Conservation (phyloP, 768 basidiomycete species). For the Boletus subcaerulescens region DNA sequence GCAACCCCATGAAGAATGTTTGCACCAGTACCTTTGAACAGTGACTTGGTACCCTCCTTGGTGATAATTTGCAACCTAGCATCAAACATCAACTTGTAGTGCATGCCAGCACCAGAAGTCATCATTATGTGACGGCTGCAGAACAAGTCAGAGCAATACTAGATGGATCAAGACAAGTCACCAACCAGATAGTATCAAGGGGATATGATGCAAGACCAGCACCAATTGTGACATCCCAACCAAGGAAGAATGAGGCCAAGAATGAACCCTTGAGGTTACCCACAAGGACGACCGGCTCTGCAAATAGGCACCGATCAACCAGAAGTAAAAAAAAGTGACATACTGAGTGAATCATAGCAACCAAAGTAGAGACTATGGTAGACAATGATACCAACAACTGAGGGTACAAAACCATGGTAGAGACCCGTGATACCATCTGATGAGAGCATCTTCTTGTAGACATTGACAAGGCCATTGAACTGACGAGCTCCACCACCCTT, state of each 20-base stretch:
- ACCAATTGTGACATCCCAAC: conserved; percentile 99
- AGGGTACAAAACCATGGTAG: conserved; percentile 99
- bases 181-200: conserved; percentile 83
- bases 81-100: conserved; percentile 99
- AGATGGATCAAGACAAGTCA: background rate
- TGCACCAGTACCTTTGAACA: conserved; percentile 99
- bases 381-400: conserved; percentile 98
- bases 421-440: conserved; percentile 98
- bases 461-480: conserved; percentile 98
- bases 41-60: conserved; percentile 93
- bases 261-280: conserved; percentile 95
- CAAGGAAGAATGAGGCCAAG: conserved; percentile 94
- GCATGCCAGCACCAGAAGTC: conserved; percentile 92
- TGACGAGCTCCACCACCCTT: conserved; percentile 92
- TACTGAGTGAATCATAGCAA: conserved; percentile 92
- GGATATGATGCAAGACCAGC: conserved; percentile 98
- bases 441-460: conserved; percentile 96
- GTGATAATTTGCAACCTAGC: conserved; percentile 90
- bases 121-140: conserved; percentile 99
- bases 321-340: conserved; percentile 36
- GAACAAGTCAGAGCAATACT: conserved; percentile 12
- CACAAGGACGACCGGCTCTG: conserved; percentile 96
- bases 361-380: conserved; percentile 99
- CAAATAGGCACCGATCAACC: conserved; percentile 16
- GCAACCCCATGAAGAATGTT: conserved; percentile 98